Evolutionary conservation across 2,329 filamentous ascomycete genomes (phyloP), one percentile per base, ranked within the genome.

Genomic region (Zymoseptoria brevis): DNA sequence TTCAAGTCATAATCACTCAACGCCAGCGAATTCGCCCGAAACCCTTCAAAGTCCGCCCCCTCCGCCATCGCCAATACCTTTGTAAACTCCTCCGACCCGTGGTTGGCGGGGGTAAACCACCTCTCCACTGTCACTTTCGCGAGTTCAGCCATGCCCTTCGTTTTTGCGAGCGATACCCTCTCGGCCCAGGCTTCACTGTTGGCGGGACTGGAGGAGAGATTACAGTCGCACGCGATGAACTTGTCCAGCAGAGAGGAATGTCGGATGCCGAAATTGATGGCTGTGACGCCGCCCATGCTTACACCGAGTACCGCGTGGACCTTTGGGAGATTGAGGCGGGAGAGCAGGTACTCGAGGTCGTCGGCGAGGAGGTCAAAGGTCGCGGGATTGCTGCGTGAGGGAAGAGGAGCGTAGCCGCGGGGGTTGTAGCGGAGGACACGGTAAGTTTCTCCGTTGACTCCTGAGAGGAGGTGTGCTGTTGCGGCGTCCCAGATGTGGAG

Each of bases 181-280:
- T 92, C 88, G 57, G 83, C 84, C 90, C 90, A 96, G 0, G 89
- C 88, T 53, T 84, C 81, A 3, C 86, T 87, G 76, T 95, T 96
- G 41, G 85, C 85, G 0, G 85, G 77, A 60, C 87, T 89, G 0
- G 87, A 85, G 4, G 83, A 80, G 7, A 83, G 81, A 72, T 91
- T 93, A 69, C 90, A 95, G 73, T 94, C 89, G 73, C 89, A 92
- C 3, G 86, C 81, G 21, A 93, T 77, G 71, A 91, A 88, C 6
- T 78, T 79, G 1, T 67, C 71, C 13, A 90, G 74, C 50, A 83
- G 79, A 1, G 75, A 63, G 0, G 88, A 86, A 67, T 89, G 81
- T 49, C 79, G 79, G 55, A 95, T 81, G 0, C 87, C 87, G 55
- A 88, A 85, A 70, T 87, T 86, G 54, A 94, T 81, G 0, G 86